A percentile compares a stretch with the other conserved stretches of the same genome.
These are phyloP conservation scores for Penstemon newberryi DNA, from an alignment of 257 asterid genomes.

Conservation along the genomic window DNA sequence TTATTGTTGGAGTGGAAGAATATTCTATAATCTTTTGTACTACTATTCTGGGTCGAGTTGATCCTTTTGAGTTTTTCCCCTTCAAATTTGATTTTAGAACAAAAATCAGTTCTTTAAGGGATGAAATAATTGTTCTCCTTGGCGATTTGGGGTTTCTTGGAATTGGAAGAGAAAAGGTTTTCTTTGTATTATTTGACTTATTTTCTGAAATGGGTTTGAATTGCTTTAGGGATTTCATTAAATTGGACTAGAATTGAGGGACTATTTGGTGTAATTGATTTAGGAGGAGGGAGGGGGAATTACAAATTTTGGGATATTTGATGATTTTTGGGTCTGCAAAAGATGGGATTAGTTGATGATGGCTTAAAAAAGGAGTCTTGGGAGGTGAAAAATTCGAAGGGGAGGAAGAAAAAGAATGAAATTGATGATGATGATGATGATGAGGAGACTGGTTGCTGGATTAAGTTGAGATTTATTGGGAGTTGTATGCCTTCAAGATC, in stretches of 20 bases:
- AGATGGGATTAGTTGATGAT: conserved; percentile 58
- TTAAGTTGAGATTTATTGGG: conserved; percentile 51
- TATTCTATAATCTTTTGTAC: conserved; percentile 24
- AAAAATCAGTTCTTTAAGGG: conserved; percentile 31
- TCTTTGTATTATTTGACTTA: conserved; percentile 23
- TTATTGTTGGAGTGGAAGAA: conserved; percentile 27
- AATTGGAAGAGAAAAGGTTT: conserved; percentile 17
- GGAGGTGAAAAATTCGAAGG: conserved; percentile 53
- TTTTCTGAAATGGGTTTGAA: conserved; percentile 33
- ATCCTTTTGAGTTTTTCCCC: conserved; percentile 23
- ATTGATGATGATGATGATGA: conserved; percentile 26
- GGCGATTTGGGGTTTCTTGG: conserved; percentile 29
- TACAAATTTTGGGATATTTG: conserved; percentile 21
- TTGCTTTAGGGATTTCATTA: conserved; percentile 24
- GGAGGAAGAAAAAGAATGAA: conserved; percentile 33
- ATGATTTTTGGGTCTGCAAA: conserved; percentile 38
- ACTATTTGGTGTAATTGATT: conserved; percentile 16
- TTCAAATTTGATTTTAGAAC: background rate
- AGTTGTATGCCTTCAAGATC: conserved; percentile 65
- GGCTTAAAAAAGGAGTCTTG: conserved; percentile 49
- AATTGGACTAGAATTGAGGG: conserved; percentile 29
- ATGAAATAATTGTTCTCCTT: conserved; percentile 9
- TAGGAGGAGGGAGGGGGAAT: conserved; percentile 18
- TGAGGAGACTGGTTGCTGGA: conserved; percentile 49
- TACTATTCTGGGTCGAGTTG: conserved; percentile 28